Evolutionary conservation across 192 early-diverging fungal species (phyloP), one percentile per base, ranked within the genome.

Genomic region (Mortierella alpina): DNA sequence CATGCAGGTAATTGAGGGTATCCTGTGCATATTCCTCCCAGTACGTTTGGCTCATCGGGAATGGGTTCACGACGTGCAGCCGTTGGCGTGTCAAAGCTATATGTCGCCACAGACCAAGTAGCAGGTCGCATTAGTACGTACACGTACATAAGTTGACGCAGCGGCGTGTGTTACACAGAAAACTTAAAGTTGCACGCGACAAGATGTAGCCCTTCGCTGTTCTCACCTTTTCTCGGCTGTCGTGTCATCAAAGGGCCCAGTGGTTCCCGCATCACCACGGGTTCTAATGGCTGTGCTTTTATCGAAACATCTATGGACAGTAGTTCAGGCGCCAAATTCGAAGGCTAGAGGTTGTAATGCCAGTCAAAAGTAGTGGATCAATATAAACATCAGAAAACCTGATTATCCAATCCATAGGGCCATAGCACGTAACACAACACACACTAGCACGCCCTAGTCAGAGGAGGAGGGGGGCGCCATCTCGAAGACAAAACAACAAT

Each of bases 11-110:
- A 10, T 48, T 67, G 18, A 81, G 73, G 52, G 61, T 82, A 68
- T 70, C 80, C n/a, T 68, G 76, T 48, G 64, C 40, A 20, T 80
- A 80, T 49, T 80, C 77, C 18, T 72, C 42, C 77, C 77, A 80
- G 42, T 80, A 80, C 11, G 46, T 61, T 0, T 52, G 58, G 18
- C 54, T 66, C 51, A 61, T 62, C 7, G 77, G 77, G 42, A 80
- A 80, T 0, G 70, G 59, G 49, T 54, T 49, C 4, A 58, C 11
- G 42, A 72, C 66, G 2, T n/a, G 49, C 14, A 80, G 52, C 18
- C 65, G 67, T 59, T 49, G 63, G 14, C 75, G 75, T 1, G 44
- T 39, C 22, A 56, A 41, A 31, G 54, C 75, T 78, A 66, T 17
- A 31, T n/a, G 49, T 7, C 31, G 31, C 31, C 31, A 31, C 31